Evolutionary conservation across 2,329 filamentous ascomycete genomes (phyloP), one percentile per base, ranked within the genome.

Genomic region (Fusarium coicis): DNA sequence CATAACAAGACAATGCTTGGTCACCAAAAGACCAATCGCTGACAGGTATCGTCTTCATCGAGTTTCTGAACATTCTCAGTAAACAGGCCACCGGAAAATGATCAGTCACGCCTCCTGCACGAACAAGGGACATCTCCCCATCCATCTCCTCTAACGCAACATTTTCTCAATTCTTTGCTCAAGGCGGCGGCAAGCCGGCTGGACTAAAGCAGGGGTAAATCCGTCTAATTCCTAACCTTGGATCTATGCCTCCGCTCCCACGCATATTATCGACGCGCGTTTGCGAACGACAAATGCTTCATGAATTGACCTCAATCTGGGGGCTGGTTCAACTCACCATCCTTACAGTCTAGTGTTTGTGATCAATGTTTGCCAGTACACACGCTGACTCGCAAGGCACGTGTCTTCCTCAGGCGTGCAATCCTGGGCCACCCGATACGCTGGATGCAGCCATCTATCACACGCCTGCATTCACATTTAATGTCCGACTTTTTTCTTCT

Each of bases 21-120:
- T 58, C 62, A 52, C 53, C 44, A 43, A 66, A 52, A 60, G 53
- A 59, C 70, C 66, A 71, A 66, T 63, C 30, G 59, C 32, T 50
- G 26, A 47, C 23, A 37, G 40, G 36, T 46, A 30, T 34, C 26
- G 55, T 21, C 37, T 52, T 55, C 39, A 52, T 63, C 39, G 37
- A 63, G 37, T 42, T 68, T 54, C 44, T 39, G 21, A 55, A 40
- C 26, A 26, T 44, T 44, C 34, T 68, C 49, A 46, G 43, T 37
- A 43, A 54, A 52, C 49, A 52, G 49, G 19, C 32, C 23, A 53
- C 30, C 18, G 10, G 19, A 49, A 34, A 57, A 57, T 28, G 40
- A 32, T 36, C 43, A 52, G n/a, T 28, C 44, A 21, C 34, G n/a
- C 43, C 47, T 44, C 42, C 23, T 28, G 50, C 32, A 49, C 40